Evolutionary conservation across 2,329 filamentous ascomycete genomes (phyloP).

Genomic region (Fusarium neocosmosporiellum): DNA sequence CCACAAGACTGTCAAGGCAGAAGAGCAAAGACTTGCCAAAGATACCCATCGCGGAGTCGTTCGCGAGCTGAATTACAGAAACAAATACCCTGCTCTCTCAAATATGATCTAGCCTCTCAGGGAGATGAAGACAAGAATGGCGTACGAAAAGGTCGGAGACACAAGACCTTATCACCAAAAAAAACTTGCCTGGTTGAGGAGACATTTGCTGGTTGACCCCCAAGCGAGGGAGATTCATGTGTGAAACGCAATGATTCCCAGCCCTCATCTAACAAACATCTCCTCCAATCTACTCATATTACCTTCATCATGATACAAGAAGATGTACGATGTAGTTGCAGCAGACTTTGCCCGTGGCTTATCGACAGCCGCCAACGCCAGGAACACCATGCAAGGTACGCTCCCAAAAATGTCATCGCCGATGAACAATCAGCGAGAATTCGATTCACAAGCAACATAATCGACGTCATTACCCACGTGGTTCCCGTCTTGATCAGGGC

Average conservation of each 20-base stretch:
- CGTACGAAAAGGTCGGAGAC: neutral
- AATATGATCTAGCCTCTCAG: neutral
- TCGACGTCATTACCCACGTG: constrained; percentile 39
- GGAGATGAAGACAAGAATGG: neutral
- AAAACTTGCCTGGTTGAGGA: neutral
- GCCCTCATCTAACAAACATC: neutral
- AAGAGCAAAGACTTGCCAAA: neutral
- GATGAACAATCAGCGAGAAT: constrained; percentile 21
- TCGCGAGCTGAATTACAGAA: too few relatives aligned
- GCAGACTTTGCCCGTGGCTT: constrained; percentile 27
- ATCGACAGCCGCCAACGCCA: constrained; percentile 23
- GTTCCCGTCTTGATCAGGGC: constrained; percentile 11
- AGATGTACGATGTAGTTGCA: constrained; percentile 11
- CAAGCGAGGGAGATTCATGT: too few relatives aligned
- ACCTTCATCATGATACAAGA: neutral
- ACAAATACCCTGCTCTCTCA: neutral
- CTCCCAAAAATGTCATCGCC: neutral
- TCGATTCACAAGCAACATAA: constrained; percentile 7
- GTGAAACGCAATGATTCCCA: neutral
- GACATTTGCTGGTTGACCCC: neutral
- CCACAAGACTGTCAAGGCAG: neutral
- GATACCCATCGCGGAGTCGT: neutral
- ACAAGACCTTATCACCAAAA: neutral
- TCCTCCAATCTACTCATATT: neutral
- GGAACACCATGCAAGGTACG: constrained; percentile 38